phyloP scores from a whole-genome alignment of 306 rosid species.

The Dicorynia guianensis region DNA sequence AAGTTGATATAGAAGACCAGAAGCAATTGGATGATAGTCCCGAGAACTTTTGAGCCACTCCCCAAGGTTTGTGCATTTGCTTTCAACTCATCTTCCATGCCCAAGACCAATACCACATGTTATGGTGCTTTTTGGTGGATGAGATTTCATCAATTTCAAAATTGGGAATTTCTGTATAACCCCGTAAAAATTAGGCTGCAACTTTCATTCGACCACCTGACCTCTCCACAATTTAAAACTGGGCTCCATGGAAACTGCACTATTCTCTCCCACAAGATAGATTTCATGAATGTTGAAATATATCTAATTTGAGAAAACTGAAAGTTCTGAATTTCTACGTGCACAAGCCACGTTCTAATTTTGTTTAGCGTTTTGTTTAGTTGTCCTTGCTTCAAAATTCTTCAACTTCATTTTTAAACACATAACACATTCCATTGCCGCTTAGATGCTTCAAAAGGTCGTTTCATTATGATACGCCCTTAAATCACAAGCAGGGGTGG shows the following conservation, averaged over 20 bases:
- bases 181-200: too few relatives aligned
- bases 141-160: background rate
- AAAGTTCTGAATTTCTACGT: too few relatives aligned
- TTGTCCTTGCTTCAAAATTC: background rate
- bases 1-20: constrained; percentile 91
- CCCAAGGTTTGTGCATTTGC: background rate
- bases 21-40: constrained; percentile 97
- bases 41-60: constrained; percentile 65
- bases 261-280: too few relatives aligned
- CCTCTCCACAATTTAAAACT: too few relatives aligned
- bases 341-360: too few relatives aligned
- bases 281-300: too few relatives aligned
- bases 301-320: too few relatives aligned
- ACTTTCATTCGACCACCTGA: too few relatives aligned
- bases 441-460: background rate
- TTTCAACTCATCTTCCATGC: constrained; percentile 1
- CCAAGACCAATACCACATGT: too few relatives aligned
- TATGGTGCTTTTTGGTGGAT: constrained; percentile 25
- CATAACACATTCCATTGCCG: constrained; percentile 5
- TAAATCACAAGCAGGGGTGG: background rate
- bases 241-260: too few relatives aligned
- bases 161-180: constrained; percentile 31
- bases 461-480: background rate
- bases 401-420: background rate
- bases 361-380: too few relatives aligned